These are phyloP conservation scores for Thielaviopsis populi DNA, from an alignment of 2,329 filamentous ascomycete genomes.

Conservation along the genomic window DNA sequence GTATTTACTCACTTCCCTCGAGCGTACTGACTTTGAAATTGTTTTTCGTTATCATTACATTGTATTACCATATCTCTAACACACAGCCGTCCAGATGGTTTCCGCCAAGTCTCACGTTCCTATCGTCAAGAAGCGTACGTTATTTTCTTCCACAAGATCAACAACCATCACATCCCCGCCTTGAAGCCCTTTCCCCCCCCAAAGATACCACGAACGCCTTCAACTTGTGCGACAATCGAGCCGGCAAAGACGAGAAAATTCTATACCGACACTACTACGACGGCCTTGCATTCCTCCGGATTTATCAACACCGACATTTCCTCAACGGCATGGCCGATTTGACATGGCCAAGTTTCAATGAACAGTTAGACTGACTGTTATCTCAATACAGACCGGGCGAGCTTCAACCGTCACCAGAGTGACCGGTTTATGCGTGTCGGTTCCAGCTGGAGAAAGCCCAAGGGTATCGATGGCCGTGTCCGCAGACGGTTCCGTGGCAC, in stretches of 20 bases:
- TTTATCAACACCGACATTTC: background rate
- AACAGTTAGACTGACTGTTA: conserved; percentile 16
- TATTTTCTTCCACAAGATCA: conserved; percentile 14
- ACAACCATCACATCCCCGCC: conserved; percentile 10
- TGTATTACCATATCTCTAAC: conserved; percentile 12
- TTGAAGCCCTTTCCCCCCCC: conserved; percentile 7
- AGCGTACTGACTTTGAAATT: conserved; percentile 15
- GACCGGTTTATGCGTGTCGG: conserved; percentile 91
- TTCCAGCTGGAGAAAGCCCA: conserved; percentile 94
- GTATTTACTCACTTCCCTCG: conserved; percentile 22
- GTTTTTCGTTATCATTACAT: background rate
- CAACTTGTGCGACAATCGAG: background rate
- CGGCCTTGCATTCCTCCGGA: background rate
- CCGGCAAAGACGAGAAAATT: conserved; percentile 1
- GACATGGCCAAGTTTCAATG: background rate
- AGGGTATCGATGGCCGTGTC: conserved; percentile 99
- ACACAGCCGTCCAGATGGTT: conserved; percentile 57
- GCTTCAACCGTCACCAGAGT: conserved; percentile 94
- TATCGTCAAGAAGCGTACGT: conserved; percentile 99
- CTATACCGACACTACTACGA: background rate
- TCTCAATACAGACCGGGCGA: conserved; percentile 61
- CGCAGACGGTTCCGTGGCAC: conserved; percentile 94
- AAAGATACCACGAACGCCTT: background rate
- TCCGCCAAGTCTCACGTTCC: conserved; percentile 98
- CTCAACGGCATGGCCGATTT: background rate